Conservation (phyloP, 768 basidiomycete species). For the Boletellus emodensis region DNA sequence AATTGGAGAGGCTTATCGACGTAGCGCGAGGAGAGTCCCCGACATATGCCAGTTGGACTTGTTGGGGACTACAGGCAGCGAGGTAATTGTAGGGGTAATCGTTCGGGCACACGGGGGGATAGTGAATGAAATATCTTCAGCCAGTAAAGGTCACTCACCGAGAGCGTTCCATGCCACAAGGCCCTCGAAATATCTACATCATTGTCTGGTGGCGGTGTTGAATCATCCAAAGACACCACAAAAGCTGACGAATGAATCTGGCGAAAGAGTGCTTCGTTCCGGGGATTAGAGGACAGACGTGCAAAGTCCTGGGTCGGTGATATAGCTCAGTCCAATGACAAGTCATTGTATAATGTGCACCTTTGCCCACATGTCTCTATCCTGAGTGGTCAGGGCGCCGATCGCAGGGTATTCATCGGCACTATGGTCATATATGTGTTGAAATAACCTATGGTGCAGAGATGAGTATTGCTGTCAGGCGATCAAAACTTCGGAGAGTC, state of each 20-base stretch:
- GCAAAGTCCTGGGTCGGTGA: conserved; percentile 52
- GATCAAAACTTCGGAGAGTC: neutral
- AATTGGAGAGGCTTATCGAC: conserved; percentile 90
- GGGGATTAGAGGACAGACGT: conserved; percentile 51
- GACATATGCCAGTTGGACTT: conserved; percentile 23
- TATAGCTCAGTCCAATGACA: neutral
- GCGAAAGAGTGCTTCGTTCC: conserved; percentile 62
- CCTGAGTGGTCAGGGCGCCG: conserved; percentile 72
- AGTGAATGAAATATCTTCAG: neutral
- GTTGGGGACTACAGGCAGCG: conserved; percentile 11
- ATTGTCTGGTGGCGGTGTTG: conserved; percentile 39
- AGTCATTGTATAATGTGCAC: conserved; percentile 33
- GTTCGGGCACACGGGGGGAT: neutral
- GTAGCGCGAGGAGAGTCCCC: conserved; percentile 72
- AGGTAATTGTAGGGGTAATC: neutral
- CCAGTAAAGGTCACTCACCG: conserved; percentile 37
- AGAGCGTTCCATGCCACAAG: conserved; percentile 77
- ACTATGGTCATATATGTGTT: conserved; percentile 67
- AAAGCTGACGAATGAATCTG: conserved; percentile 85
- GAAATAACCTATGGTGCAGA: conserved; percentile 53
- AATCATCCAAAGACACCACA: conserved; percentile 73
- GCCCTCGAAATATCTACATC: conserved; percentile 60
- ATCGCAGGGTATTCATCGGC: conserved; percentile 62
- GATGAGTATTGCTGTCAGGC: conserved; percentile 1
- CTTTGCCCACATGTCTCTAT: conserved; percentile 88